Evolutionary conservation across 2,329 filamentous ascomycete species (phyloP).

Genomic region (Furcasterigmium sp.): DNA sequence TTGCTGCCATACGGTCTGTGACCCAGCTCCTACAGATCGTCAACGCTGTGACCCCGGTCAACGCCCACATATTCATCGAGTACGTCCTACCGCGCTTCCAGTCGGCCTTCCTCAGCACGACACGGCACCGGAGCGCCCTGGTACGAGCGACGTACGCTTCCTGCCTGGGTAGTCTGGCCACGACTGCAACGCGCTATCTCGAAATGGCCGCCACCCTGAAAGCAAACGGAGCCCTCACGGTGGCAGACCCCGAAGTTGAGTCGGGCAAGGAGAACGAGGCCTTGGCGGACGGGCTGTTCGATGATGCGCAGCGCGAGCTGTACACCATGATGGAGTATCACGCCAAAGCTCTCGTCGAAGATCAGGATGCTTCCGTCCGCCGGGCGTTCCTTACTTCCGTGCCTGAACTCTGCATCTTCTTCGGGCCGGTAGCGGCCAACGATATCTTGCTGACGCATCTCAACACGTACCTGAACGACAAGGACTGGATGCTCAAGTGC

Average conservation of each 20-base stretch:
- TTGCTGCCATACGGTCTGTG: conserved; percentile 79
- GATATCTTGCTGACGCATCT: conserved; percentile 95
- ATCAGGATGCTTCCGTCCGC: conserved; percentile 77
- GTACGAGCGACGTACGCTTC: conserved; percentile 90
- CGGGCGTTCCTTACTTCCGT: conserved; percentile 90
- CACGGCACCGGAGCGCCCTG: conserved; percentile 55
- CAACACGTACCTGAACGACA: conserved; percentile 94
- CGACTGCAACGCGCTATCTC: conserved; percentile 77
- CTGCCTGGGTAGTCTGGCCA: conserved; percentile 82
- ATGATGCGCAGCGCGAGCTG: conserved; percentile 78
- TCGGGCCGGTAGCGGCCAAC: conserved; percentile 84
- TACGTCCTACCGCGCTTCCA: conserved; percentile 64
- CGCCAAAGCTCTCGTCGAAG: conserved; percentile 84
- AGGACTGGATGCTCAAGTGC: conserved; percentile 93
- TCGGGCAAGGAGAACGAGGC: conserved; percentile 61
- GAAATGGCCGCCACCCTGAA: conserved; percentile 87
- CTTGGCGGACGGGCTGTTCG: conserved; percentile 78
- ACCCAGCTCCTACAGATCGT: conserved; percentile 87
- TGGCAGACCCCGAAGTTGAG: conserved; percentile 75
- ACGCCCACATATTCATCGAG: conserved; percentile 64
- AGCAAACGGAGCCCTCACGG: conserved; percentile 74
- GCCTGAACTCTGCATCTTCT: conserved; percentile 88
- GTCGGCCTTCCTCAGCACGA: conserved; percentile 40
- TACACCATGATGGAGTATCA: conserved; percentile 81
- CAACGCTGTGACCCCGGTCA: conserved; percentile 75